Evolutionary conservation across 169 alveolate genomes (phyloP), one percentile per base, ranked within the genome.

Genomic region (Pseudocohnilembus persalinus): DNA sequence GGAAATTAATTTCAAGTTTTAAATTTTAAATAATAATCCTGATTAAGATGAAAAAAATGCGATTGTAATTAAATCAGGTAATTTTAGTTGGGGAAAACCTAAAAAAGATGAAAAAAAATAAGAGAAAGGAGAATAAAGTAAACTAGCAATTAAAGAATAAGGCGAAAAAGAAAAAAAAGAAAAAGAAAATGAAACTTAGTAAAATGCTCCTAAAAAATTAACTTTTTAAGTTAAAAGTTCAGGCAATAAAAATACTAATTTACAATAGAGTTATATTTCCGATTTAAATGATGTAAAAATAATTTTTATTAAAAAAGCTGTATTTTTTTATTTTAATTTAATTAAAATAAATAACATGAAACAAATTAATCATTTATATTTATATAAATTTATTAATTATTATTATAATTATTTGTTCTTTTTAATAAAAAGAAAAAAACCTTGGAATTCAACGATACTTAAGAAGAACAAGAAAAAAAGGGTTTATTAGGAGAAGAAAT

Each of bases 11-110:
- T 73, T 68, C 34, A 76, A 89, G 77, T 76, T 49, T 74, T 76
- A 84, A 28, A 89, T 32, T 16, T 63, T 74, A 75, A 79, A 89
- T 74, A 83, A 84, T 30, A 73, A 72, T 24, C 6, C 26, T 0
- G 72, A 83, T 20, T 74, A 29, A 73, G 75, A 84, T 73, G 33
- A 77, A 29, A 77, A 78, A 35, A 81, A 77, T 64, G 93, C 90
- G 15, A 78, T 89, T 6, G 82, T 77, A 77, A 82, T 89, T n/a
- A 64, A 74, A 73, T 74, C 84, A 77, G 93, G 90, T 33, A 76
- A 83, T 26, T 89, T 89, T 77, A 80, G 75, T 77, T 89, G 93
- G 93, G 88, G 92, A 31, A 78, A 76, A 31, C 85, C 82, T 65
- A 74, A 74, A n/a, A 29, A 30, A 30, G 32, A 64, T 30, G 78